Evolutionary conservation across 2,329 filamentous ascomycete species (phyloP).

Genomic region (Diatrype stigma): DNA sequence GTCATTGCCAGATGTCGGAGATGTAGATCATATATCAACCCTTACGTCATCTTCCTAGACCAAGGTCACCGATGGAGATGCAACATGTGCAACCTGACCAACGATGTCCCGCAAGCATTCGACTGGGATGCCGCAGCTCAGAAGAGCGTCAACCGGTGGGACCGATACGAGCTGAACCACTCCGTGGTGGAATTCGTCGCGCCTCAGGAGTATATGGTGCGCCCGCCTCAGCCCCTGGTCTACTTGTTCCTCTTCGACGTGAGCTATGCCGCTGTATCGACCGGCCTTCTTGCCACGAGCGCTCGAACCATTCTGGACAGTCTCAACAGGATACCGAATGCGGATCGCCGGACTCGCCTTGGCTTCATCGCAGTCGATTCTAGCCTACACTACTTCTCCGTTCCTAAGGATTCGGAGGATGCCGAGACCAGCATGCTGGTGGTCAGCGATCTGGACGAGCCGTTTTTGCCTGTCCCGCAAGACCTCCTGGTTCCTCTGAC

Average conservation of each 20-base stretch:
- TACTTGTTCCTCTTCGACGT: conserved; percentile 96
- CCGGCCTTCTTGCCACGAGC: conserved; percentile 84
- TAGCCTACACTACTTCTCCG: conserved; percentile 91
- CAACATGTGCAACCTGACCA: conserved; percentile 99
- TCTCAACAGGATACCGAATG: conserved; percentile 95
- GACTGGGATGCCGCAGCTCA: conserved; percentile 95
- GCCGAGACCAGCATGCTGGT: conserved; percentile 88
- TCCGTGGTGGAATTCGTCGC: conserved; percentile 97
- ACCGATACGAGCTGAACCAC: conserved; percentile 88
- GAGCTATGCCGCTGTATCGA: conserved; percentile 84
- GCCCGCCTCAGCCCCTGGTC: conserved; percentile 89
- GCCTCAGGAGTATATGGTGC: conserved; percentile 98
- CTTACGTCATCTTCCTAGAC: conserved; percentile 93
- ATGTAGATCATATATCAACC: conserved; percentile 96
- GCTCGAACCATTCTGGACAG: conserved; percentile 93
- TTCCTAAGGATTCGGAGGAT: conserved; percentile 82
- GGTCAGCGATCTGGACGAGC: conserved; percentile 91
- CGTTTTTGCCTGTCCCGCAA: conserved; percentile 89
- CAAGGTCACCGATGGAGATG: conserved; percentile 97
- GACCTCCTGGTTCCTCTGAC: conserved; percentile 86
- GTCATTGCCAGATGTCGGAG: conserved; percentile 94
- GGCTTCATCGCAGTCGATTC: conserved; percentile 96
- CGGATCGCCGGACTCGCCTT: conserved; percentile 83
- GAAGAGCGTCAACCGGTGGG: conserved; percentile 87
- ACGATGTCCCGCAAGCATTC: conserved; percentile 98